Base-by-base conservation (phyloP, 495 filamentous ascomycete species). In the Trichoderma orchidacearum region DNA sequence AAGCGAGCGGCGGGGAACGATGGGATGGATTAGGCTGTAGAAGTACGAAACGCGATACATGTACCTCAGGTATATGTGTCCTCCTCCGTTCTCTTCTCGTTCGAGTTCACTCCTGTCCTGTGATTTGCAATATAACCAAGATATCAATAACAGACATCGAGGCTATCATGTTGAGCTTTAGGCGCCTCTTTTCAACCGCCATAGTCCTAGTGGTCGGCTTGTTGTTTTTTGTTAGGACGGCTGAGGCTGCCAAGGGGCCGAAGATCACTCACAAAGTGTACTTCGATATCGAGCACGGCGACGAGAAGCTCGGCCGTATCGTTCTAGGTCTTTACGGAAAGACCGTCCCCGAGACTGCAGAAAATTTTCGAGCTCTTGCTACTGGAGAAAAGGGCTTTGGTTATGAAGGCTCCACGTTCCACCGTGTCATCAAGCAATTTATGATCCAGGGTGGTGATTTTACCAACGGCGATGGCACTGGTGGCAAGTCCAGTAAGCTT, bases 401-500 rank as follows among this genome's bases (percentile, higher is more conserved):
- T 56, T 98, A 96, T 70, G 83, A 96, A 71, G 91, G 89, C 31
- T 96, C 90, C 23, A 82, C 73, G 69, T 98, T 98, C 85, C 93
- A 98, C 82, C 88, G 93, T 74, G 94, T 98, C 66, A 98, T 98
- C 78, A 90, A 92, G 78, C 65, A 86, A 56, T 98, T 98, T 78
- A 98, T 98, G 93, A 96, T 96, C 70, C 93, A 98, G 76, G 93
- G 93, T 69, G 93, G 94, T 75, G 94, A 99, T 76, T 99, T 99
- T 76, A 99, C 94, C 70, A 89, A 84, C 60, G 84, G 84, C 61
- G 91, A 99, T 67, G 92, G 91, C 65, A 96, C 91, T 67, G 93
- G 93, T 70, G 93, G 93, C 64, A 96, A 96, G 81, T 95, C 90
- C 50, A 83, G 80, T 82, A 72, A 60, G 78, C n/a, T n/a, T n/a